Evolutionary conservation across 2,329 filamentous ascomycete species (phyloP), one percentile per base, ranked within the genome.

Genomic region (Metarhizium album): DNA sequence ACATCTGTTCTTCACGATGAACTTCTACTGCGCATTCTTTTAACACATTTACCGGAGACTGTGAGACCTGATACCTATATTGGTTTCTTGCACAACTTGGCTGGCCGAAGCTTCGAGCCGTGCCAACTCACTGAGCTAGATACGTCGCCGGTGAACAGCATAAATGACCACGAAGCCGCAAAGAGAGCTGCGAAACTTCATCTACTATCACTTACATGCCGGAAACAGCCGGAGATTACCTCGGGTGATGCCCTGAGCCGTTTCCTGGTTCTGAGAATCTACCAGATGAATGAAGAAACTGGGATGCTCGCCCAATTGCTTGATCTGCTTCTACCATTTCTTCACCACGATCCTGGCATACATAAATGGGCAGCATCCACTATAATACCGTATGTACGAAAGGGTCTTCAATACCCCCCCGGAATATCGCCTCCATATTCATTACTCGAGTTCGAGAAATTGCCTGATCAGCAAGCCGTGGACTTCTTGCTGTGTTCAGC

Each of bases 21-120:
- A 51, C 70, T 89, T 14, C 63, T 87, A 23, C 73, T 93, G 52
- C 82, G 84, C 43, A 82, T 93, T 49, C 69, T 94, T 22, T 75
- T 94, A 45, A 87, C 84, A 20, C 87, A 84, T 62, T 74, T 94
- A 1, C 88, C 89, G 24, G 87, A 91, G 65, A 83, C 78, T 42
- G 62, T 81, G 4, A 77, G 78, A 4, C 81, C 87, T 4, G 67
- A 67, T n/a, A 64, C 72, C 45, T 90, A 90, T 62, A 70, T 79
- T 18, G 70, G 70, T 14, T 77, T 87, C 48, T 61, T 90, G 18
- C 67, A 76, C 58, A 74, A 80, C 48, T 68, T 90, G 22, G 40
- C 16, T 23, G 40, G 24, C 11, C 20, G 24, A 14, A 24, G n/a
- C 20, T 43, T 24, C 22, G 40, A 43, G 22, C 7, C 11, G 22